Evolutionary conservation across 306 rosid species (phyloP).

Genomic region (Arachis stenosperma): DNA sequence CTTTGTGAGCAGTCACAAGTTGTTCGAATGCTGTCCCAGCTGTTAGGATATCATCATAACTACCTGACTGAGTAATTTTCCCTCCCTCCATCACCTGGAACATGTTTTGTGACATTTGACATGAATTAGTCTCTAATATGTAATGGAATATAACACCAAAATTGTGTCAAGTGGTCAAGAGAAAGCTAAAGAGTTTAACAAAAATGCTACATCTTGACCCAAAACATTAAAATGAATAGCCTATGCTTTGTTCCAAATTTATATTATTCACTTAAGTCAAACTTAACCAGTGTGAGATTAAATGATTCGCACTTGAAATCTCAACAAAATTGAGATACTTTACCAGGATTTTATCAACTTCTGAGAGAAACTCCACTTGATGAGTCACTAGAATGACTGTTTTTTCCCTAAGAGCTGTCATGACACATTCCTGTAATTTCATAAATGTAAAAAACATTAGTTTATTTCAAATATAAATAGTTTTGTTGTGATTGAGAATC

Average conservation of each 20-base stretch:
- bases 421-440: conserved; percentile 70
- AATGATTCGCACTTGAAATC: no score
- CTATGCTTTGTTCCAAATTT: no score
- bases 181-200: no score
- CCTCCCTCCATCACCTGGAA: conserved; percentile 75
- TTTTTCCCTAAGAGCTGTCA: conserved; percentile 61
- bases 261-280: no score
- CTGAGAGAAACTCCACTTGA: conserved; percentile 80
- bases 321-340: neutral
- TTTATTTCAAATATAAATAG: conserved; percentile 5
- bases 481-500: neutral
- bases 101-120: conserved; percentile 10
- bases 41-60: conserved; percentile 62
- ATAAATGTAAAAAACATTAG: conserved; percentile 9
- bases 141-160: neutral
- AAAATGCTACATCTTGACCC: no score
- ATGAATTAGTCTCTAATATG: neutral
- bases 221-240: no score
- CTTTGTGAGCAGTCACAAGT: conserved; percentile 82
- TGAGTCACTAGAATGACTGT: conserved; percentile 82
- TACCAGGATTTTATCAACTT: conserved; percentile 73
- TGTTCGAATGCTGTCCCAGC: conserved; percentile 74
- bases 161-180: no score
- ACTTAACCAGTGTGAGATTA: no score
- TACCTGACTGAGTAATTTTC: conserved; percentile 64